Conservation (phyloP, 192 early-diverging fungal genomes). For the Backusella circina region DNA sequence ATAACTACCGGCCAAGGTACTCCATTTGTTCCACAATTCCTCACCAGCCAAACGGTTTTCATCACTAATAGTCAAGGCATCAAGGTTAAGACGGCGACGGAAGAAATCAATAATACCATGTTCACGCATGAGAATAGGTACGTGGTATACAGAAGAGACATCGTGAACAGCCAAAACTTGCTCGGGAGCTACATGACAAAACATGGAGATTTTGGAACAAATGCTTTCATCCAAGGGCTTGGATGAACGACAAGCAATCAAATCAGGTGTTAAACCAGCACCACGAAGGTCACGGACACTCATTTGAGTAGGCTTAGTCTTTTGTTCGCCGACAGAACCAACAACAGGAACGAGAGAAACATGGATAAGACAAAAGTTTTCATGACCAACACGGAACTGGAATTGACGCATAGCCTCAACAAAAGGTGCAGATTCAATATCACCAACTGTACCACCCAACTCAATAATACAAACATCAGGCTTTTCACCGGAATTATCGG, state of each 20-base stretch:
- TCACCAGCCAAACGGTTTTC: constrained; percentile 52
- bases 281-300: constrained; percentile 92
- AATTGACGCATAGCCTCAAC: constrained; percentile 99
- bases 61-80: constrained; percentile 47
- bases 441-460: constrained; percentile 96
- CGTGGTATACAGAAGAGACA: constrained; percentile 94
- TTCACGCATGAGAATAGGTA: constrained; percentile 85
- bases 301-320: constrained; percentile 98
- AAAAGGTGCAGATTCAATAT: constrained; percentile 98
- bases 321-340: constrained; percentile 97
- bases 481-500: constrained; percentile 72
- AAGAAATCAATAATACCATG: constrained; percentile 86
- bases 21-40: constrained; percentile 83
- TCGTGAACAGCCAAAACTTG: constrained; percentile 97
- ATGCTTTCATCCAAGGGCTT: constrained; percentile 82
- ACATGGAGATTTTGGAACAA: constrained; percentile 94
- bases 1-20: constrained; percentile 44
- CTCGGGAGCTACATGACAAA: constrained; percentile 91
- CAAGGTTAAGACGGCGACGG: constrained; percentile 72
- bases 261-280: constrained; percentile 89
- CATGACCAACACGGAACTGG: constrained; percentile 97
- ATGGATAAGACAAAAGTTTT: constrained; percentile 97
- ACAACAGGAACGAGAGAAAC: constrained; percentile 97
- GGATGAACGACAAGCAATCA: constrained; percentile 93
- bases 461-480: constrained; percentile 99